Evolutionary conservation across 768 basidiomycete species (phyloP), one percentile per base, ranked within the genome.

Genomic region (Erythrobasidium yunnanense): DNA sequence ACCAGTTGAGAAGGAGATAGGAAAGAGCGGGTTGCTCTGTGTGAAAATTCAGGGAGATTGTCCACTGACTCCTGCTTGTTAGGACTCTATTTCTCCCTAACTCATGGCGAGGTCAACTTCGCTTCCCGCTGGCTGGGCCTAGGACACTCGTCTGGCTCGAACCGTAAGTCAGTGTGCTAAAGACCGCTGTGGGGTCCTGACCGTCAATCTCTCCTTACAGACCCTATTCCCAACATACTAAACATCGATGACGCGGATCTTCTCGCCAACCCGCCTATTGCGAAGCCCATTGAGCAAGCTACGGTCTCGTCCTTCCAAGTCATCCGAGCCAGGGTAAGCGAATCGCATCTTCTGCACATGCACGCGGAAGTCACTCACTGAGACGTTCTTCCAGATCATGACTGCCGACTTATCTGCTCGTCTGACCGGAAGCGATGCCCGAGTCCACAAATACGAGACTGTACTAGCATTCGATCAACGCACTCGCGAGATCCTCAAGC

Each of bases 381-480:
- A 55, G 27, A 30, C n/a, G 32, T 51, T 4, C 17, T 3, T 25
- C 47, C 34, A 63, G 60, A 63, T 51, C 47, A 63, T 38, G 17
- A 51, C 49, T 29, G 32, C 32, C 32, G 60, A 63, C 38, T 49
- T 63, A 15, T 29, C 49, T n/a, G 60, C 60, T 18, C 60, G 60
- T 11, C 29, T 63, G 47, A 63, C 60, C 29, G 60, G 60, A 18
- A 63, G 60, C 30, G 60, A 63, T 22, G 49, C 45, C 18, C 2
- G 60, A 33, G 47, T 30, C 2, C 60, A 63, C 60, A 63, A 63
- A 25, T 63, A 63, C 49, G 60, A 63, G 42, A 63, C 60, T 5
- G 60, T 63, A 25, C 47, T 63, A n/a, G 60, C 60, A 2, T 63
- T 63, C 49, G 60, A 63, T 63, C 60, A 63, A 38, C 60, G 60